Conservation (phyloP, 805 yeast genomes). For the Saccharomycopsis guyanensis region DNA sequence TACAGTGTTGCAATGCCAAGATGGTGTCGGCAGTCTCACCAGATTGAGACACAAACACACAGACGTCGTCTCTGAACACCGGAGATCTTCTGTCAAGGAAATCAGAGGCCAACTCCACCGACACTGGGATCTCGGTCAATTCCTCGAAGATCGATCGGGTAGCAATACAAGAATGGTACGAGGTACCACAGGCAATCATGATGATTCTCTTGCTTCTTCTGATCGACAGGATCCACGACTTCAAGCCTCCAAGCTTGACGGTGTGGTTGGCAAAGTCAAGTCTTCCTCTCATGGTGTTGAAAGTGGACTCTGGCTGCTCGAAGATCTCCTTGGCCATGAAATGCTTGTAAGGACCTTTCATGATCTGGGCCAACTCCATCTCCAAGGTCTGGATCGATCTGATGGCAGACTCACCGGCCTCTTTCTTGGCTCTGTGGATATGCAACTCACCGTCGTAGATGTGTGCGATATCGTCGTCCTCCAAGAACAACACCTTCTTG, state of each 20-base stretch:
- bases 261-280: conserved; percentile 75
- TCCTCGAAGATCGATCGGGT: conserved; percentile 96
- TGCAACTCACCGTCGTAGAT: conserved; percentile 97
- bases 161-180: conserved; percentile 96
- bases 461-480: conserved; percentile 98
- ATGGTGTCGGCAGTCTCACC: conserved; percentile 99
- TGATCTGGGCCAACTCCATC: conserved; percentile 93
- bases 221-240: conserved; percentile 75
- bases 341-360: conserved; percentile 95
- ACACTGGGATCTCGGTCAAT: conserved; percentile 87
- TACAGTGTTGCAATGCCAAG: conserved; percentile 89
- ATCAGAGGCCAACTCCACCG: conserved; percentile 90
- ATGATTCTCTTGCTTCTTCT: conserved; percentile 92
- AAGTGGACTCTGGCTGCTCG: conserved; percentile 97
- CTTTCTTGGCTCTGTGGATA: conserved; percentile 90
- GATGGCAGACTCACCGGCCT: conserved; percentile 82
- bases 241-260: conserved; percentile 85
- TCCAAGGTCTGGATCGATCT: conserved; percentile 96
- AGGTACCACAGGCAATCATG: conserved; percentile 99
- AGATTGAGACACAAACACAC: conserved; percentile 95
- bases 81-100: conserved; percentile 92
- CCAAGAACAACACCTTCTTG: conserved; percentile 90
- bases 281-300: conserved; percentile 99
- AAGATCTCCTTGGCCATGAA: conserved; percentile 98
- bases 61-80: conserved; percentile 96